These are phyloP conservation scores for Periconia digitata DNA, from an alignment of 2,329 filamentous ascomycete genomes.

Conservation along the genomic window DNA sequence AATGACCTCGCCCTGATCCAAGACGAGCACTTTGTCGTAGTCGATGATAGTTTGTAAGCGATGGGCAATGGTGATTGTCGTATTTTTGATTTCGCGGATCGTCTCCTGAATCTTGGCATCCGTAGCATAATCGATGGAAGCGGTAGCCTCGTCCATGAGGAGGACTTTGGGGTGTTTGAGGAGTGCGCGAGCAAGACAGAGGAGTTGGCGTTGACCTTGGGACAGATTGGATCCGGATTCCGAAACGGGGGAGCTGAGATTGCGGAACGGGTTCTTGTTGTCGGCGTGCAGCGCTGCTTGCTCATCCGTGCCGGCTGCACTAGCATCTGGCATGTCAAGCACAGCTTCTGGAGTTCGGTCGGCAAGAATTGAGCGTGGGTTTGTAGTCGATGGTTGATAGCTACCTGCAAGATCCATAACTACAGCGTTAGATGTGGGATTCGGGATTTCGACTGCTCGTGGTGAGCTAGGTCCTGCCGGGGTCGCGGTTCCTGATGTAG, in stretches of 20 bases:
- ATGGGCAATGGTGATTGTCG: constrained; percentile 95
- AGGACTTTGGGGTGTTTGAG: constrained; percentile 89
- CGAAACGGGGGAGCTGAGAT: constrained; percentile 78
- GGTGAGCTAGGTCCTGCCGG: constrained; percentile 23
- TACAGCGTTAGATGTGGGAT: constrained; percentile 27
- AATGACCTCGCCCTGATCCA: constrained; percentile 84
- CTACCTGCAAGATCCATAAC: constrained; percentile 30
- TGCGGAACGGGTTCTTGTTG: constrained; percentile 94
- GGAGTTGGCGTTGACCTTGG: constrained; percentile 90
- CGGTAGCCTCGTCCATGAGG: constrained; percentile 99
- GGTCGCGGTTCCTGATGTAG: constrained; percentile 29
- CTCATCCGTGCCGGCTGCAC: constrained; percentile 29
- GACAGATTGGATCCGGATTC: constrained; percentile 95
- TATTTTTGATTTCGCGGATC: constrained; percentile 86
- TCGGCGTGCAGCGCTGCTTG: constrained; percentile 51
- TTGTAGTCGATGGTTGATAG: constrained; percentile 32
- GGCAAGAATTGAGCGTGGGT: constrained; percentile 35
- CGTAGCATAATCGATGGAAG: constrained; percentile 94
- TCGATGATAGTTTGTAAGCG: constrained; percentile 95
- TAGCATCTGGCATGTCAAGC: constrained; percentile 33
- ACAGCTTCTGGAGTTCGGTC: constrained; percentile 33
- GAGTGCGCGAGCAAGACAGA: constrained; percentile 90
- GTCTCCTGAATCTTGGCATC: constrained; percentile 96
- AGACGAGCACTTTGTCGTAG: constrained; percentile 94
- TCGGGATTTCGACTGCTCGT: constrained; percentile 34